Evolutionary conservation across 495 filamentous ascomycete genomes (phyloP), one percentile per base, ranked within the genome.

Genomic region (Lasiosphaeria miniovina): DNA sequence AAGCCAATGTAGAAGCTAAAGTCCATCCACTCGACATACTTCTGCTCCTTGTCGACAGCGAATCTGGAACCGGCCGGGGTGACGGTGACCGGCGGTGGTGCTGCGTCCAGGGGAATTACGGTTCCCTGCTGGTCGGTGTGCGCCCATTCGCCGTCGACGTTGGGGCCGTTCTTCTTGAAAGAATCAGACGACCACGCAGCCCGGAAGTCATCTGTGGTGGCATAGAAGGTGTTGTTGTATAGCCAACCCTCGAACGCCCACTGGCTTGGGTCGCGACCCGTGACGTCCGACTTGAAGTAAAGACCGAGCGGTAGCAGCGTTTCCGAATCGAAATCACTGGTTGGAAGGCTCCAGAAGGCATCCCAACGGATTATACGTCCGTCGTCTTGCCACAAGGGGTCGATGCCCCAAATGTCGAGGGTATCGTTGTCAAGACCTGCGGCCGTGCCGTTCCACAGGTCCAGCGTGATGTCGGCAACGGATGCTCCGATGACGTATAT

Each of bases 1-100:
- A 77, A 79, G 11, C 71, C 71, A 34, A 81, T 68, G 57, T 77
- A 84, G 67, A 84, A 84, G 53, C 67, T 69, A 46, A 77, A 84
- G 54, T 75, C 81, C 74, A 82, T 79, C 80, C 77, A 84, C 59
- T 76, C 63, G 51, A 83, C 74, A 58, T 80, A 83, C 43, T 80
- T 72, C 55, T 79, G 59, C 50, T 81, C 55, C 54, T 55, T 55
- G 61, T 83, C 74, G 33, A 82, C 61, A 15, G 63, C 54, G 58
- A 68, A 78, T 34, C 82, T 59, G 48, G 71, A 49, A 4, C 69
- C 73, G 11, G 70, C 64, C n/a, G 80, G 69, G 36, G 70, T 68
- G 40, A 80, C 54, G n/a, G 60, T 32, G 17, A 68, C 61, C 45
- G 80, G 75, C 35, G 78, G 72, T 41, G 67, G 56, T 36, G 69